Evolutionary conservation across 306 rosid species (phyloP).

Genomic region (Citrullus mucosospermus): DNA sequence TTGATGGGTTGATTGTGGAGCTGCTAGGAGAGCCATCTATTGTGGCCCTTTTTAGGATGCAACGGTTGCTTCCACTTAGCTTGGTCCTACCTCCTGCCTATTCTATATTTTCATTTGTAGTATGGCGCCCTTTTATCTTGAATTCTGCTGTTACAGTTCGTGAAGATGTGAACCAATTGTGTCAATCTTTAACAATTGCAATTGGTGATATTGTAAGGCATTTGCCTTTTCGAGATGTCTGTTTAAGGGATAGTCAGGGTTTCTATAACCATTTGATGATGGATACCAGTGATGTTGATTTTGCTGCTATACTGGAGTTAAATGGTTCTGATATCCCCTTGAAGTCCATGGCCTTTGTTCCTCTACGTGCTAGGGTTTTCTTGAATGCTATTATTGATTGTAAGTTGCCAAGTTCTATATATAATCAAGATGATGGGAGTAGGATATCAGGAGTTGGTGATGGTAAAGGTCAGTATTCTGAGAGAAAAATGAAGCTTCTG

Average conservation of each 20-base stretch:
- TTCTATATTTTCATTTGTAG: slow-evolving; percentile 68
- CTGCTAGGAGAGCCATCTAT: slow-evolving; percentile 79
- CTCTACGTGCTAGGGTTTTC: slow-evolving; percentile 85
- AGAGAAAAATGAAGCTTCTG: slow-evolving; percentile 52
- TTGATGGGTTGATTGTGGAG: slow-evolving; percentile 72
- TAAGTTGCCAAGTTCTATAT: slow-evolving; percentile 46
- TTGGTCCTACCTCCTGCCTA: slow-evolving; percentile 90
- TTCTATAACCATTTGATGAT: slow-evolving; percentile 70
- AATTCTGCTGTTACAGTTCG: slow-evolving; percentile 43
- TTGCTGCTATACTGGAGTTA: slow-evolving; percentile 68
- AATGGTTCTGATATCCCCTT: slow-evolving; percentile 59
- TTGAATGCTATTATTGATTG: slow-evolving; percentile 77
- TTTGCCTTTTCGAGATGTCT: slow-evolving; percentile 80
- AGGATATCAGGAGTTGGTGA: slow-evolving; percentile 49
- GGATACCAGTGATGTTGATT: slow-evolving; percentile 66
- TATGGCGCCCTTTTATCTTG: slow-evolving; percentile 61
- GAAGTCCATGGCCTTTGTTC: slow-evolving; percentile 80
- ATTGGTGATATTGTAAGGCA: slow-evolving; percentile 68
- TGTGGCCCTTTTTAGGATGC: slow-evolving; percentile 89
- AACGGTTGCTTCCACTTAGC: slow-evolving; percentile 68
- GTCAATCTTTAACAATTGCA: slow-evolving; percentile 58
- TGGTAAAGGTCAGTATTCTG: slow-evolving; percentile 31
- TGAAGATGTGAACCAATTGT: slow-evolving; percentile 62
- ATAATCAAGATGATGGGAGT: slow-evolving; percentile 32
- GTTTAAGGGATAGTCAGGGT: slow-evolving; percentile 78